Evolutionary conservation across 441 rosid genomes (phyloP), one percentile per base, ranked within the genome.

Genomic region (Aquilaria agallochum): DNA sequence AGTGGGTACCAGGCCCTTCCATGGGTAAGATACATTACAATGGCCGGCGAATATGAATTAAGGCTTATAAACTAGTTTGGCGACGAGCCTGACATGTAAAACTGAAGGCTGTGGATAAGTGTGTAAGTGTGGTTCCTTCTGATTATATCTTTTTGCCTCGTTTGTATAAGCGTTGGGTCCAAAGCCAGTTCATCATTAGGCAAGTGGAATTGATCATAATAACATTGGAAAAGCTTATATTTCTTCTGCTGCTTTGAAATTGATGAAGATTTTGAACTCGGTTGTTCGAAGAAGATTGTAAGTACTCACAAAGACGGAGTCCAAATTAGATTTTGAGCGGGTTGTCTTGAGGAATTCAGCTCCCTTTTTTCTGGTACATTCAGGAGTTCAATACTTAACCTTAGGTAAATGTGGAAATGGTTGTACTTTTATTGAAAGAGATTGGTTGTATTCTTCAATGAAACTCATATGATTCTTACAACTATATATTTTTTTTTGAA

Each of bases 1-100:
- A 90, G 90, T 7, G 97, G 96, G 12, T 89, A 88, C 61, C 98
- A 92, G 50, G 88, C 95, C 48, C 94, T 86, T 69, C 92, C 92
- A 45, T 87, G 95, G 93, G 90, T 89, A 65, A 83, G 96, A 74
- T 88, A 86, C 74, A 88, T 88, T 64, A 88, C 96, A 33, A 87
- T 83, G 95, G 95, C 92, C 47, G 96, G 95, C 47, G 95, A 87
- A 67, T 92, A 90, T 59, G 95, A 92, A 75, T 79, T 89, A 58
- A 74, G 95, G 72, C 94, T 92, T 64, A 75, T 84, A 40, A 40
- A 40, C 45, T 40, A 40, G 45, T 40, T 40, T 10, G 9, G 10
- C 56, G 80, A 74, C 77, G 55, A 31, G 59, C 47, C 31, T 40
- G 1, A 40, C 45, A 40, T 40, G 45, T 40, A 40, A 40, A 40